Evolutionary conservation across 2,329 filamentous ascomycete genomes (phyloP).

Genomic region (Emergomyces africanus): DNA sequence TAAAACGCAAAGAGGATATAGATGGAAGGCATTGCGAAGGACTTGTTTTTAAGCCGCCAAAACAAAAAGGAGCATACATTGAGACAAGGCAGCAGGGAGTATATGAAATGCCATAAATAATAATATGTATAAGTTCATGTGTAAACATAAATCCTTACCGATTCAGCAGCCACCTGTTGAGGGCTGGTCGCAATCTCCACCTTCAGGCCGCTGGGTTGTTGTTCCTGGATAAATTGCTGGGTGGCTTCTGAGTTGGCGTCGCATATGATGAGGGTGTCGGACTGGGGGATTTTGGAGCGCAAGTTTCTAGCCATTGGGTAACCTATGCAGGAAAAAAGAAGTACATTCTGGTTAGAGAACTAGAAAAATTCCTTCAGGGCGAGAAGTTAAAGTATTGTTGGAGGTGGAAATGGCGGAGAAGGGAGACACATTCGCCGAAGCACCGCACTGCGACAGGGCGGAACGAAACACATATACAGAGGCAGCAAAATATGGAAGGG

Average conservation of each 20-base stretch:
- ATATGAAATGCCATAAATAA: background rate
- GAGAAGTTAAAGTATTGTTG: background rate
- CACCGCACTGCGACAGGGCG: background rate
- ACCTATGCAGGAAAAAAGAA: constrained; percentile 31
- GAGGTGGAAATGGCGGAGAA: constrained; percentile 5
- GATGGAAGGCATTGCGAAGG: background rate
- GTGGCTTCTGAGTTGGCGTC: constrained; percentile 50
- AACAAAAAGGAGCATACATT: background rate
- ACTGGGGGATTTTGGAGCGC: constrained; percentile 49
- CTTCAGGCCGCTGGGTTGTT: constrained; percentile 28
- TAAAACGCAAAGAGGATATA: background rate
- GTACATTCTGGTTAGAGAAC: constrained; percentile 3
- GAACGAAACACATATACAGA: background rate
- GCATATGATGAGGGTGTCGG: constrained; percentile 51
- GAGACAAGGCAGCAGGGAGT: background rate
- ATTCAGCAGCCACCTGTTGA: constrained; percentile 51
- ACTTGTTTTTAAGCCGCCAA: background rate
- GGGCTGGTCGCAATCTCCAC: constrained; percentile 46
- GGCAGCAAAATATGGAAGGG: background rate
- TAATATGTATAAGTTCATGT: background rate
- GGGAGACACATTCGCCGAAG: background rate
- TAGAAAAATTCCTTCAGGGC: constrained; percentile 7
- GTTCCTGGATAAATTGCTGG: constrained; percentile 45
- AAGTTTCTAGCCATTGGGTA: constrained; percentile 64
- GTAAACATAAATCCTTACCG: constrained; percentile 38